A percentile compares a stretch with the other conserved stretches of the same genome.
Evolutionary conservation across 306 rosid species (phyloP).

Genomic region (Cicer chorassanicum): DNA sequence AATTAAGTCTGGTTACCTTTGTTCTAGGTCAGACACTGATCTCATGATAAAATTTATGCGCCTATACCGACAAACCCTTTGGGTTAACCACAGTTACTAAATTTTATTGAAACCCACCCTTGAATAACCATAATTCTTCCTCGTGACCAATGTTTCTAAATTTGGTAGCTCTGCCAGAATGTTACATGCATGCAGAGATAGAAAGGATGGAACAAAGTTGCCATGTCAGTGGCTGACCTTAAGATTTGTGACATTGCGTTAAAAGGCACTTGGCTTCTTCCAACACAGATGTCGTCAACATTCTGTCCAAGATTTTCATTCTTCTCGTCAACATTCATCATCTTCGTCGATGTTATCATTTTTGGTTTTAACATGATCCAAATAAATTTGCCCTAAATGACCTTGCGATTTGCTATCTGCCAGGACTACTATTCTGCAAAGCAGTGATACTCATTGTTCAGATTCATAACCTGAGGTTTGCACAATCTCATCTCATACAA

Average conservation of each 20-base stretch:
- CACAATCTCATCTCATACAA: not conserved
- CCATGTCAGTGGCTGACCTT: not conserved
- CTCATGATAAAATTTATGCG: slow-evolving; percentile 17
- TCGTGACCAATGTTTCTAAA: not conserved
- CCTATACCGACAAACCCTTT: not conserved
- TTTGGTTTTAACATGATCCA: slow-evolving; percentile 4
- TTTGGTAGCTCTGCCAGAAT: slow-evolving; percentile 12
- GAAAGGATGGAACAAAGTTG: not conserved
- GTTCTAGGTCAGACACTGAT: slow-evolving; percentile 70
- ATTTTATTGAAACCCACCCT: not conserved
- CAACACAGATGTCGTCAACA: not conserved
- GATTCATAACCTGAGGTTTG: slow-evolving; percentile 16
- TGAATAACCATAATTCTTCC: slow-evolving; percentile 10
- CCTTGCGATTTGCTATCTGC: not conserved
- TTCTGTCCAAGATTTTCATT: slow-evolving; percentile 24
- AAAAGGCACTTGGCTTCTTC: not conserved
- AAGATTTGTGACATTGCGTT: slow-evolving; percentile 5
- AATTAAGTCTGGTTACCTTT: slow-evolving; percentile 68
- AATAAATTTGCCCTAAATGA: not conserved
- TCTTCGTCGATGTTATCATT: not conserved
- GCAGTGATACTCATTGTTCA: not conserved
- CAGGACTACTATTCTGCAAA: slow-evolving; percentile 18
- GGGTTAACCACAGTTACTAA: not conserved
- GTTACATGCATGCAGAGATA: slow-evolving; percentile 21
- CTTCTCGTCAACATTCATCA: not conserved